Conservation (phyloP, 1,139 yeast species). For the Geotrichum europaeum region DNA sequence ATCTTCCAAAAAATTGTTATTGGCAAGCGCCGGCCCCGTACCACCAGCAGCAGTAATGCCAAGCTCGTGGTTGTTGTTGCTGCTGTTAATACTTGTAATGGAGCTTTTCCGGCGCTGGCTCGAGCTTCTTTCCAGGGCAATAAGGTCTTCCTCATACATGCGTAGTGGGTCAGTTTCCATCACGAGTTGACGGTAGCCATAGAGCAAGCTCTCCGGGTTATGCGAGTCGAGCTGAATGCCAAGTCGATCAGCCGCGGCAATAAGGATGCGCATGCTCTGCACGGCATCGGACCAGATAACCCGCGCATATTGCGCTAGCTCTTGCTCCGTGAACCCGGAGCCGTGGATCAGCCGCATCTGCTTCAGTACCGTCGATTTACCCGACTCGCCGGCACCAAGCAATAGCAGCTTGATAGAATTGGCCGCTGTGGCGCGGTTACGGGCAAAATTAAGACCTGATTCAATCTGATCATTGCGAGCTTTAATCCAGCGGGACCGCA, state of each 20-base stretch:
- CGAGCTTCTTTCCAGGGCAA: not conserved
- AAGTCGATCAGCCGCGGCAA: conserved; percentile 38
- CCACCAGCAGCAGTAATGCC: not conserved
- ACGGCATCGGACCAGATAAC: conserved; percentile 95
- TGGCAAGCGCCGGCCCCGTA: not conserved
- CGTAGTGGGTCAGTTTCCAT: conserved; percentile 15
- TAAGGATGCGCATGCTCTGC: conserved; percentile 77
- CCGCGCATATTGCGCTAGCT: conserved; percentile 72
- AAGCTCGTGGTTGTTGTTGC: not conserved
- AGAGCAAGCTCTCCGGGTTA: not conserved
- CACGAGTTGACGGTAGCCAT: conserved; percentile 4
- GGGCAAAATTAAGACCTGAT: conserved; percentile 51
- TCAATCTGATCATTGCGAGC: conserved; percentile 60
- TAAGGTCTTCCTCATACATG: conserved; percentile 16
- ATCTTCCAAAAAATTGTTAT: conserved; percentile 14
- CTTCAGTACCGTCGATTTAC: conserved; percentile 92
- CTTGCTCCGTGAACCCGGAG: conserved; percentile 76
- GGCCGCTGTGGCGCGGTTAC: conserved; percentile 39
- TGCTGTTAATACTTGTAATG: not conserved
- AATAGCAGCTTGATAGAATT: conserved; percentile 51
- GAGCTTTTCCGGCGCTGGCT: not conserved
- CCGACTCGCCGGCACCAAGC: conserved; percentile 93
- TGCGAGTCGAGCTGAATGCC: conserved; percentile 26
- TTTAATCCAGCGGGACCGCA: conserved; percentile 12
- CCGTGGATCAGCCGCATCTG: conserved; percentile 84